phyloP scores from a whole-genome alignment of 495 filamentous ascomycete species.

The Penicillium paradoxum region DNA sequence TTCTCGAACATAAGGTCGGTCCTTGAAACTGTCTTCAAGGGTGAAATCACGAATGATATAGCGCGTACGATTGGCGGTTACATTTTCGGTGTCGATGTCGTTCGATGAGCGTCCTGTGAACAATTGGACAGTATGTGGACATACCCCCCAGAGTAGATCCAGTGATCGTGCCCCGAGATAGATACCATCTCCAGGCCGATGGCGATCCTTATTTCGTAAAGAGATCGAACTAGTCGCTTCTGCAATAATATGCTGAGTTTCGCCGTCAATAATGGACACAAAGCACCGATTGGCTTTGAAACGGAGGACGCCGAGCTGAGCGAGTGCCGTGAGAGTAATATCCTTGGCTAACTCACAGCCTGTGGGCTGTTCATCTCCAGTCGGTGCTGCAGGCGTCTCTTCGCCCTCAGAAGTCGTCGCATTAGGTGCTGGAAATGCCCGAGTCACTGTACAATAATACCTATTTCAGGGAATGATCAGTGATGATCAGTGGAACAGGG shows the following conservation, averaged over 20 bases:
- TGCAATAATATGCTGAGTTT: constrained; percentile 56
- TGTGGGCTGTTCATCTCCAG: constrained; percentile 14
- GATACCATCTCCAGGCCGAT: constrained; percentile 35
- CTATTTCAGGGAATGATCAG: constrained; percentile 7
- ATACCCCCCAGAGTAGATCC: constrained; percentile 41
- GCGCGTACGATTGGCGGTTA: constrained; percentile 31
- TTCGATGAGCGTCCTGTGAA: constrained; percentile 26
- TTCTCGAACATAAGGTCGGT: constrained; percentile 35
- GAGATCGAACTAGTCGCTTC: constrained; percentile 56
- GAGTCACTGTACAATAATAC: constrained; percentile 26
- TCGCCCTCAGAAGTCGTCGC: not conserved
- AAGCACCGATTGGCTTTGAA: constrained; percentile 50
- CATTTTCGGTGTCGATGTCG: constrained; percentile 19
- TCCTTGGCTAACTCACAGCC: constrained; percentile 40
- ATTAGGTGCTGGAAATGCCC: not conserved
- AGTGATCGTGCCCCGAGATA: constrained; percentile 43
- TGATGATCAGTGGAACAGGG: not conserved
- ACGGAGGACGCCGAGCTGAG: constrained; percentile 55
- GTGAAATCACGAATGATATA: constrained; percentile 49
- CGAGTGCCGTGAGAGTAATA: constrained; percentile 56
- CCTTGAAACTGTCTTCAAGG: constrained; percentile 43
- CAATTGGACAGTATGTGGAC: constrained; percentile 41
- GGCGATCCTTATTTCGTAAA: constrained; percentile 30
- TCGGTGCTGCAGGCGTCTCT: not conserved
- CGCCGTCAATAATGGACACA: constrained; percentile 56